phyloP scores from a whole-genome alignment of 2,329 filamentous ascomycete genomes.

The Aspergillus japonicus region DNA sequence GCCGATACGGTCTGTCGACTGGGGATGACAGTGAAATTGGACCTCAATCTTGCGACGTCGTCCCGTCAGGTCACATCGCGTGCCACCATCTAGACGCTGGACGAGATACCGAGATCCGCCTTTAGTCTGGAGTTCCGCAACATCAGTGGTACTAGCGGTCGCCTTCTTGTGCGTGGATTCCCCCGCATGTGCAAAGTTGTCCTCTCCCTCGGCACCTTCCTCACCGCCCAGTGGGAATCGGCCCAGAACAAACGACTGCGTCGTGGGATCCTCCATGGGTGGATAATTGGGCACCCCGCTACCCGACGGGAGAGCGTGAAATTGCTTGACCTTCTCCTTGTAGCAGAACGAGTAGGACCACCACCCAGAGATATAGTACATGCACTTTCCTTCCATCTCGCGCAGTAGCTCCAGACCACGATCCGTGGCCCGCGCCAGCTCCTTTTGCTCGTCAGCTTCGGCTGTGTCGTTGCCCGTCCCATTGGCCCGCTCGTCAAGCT shows the following conservation, averaged over 20 bases:
- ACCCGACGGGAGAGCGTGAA: constrained; percentile 74
- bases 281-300: constrained; percentile 66
- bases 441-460: constrained; percentile 72
- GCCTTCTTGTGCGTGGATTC: constrained; percentile 29
- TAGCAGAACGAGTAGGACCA: constrained; percentile 97
- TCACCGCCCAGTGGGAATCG: constrained; percentile 45
- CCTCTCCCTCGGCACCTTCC: constrained; percentile 22
- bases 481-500: constrained; percentile 62
- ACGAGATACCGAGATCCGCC: constrained; percentile 84
- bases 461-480: constrained; percentile 53
- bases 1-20: constrained; percentile 72
- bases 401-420: constrained; percentile 78
- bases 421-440: constrained; percentile 72
- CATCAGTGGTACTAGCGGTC: constrained; percentile 37
- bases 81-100: constrained; percentile 76
- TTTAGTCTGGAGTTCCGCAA: constrained; percentile 72
- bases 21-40: constrained; percentile 74
- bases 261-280: constrained; percentile 73
- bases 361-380: constrained; percentile 85
- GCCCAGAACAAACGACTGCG: constrained; percentile 75
- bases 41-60: constrained; percentile 81
- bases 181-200: constrained; percentile 32
- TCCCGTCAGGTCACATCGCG: constrained; percentile 80
- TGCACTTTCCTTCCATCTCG: constrained; percentile 73
- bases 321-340: constrained; percentile 81